Evolutionary conservation across 176 grass and related monocot species (phyloP), one percentile per base, ranked within the genome.

Genomic region (bread wheat (Triticum aestivum)): DNA sequence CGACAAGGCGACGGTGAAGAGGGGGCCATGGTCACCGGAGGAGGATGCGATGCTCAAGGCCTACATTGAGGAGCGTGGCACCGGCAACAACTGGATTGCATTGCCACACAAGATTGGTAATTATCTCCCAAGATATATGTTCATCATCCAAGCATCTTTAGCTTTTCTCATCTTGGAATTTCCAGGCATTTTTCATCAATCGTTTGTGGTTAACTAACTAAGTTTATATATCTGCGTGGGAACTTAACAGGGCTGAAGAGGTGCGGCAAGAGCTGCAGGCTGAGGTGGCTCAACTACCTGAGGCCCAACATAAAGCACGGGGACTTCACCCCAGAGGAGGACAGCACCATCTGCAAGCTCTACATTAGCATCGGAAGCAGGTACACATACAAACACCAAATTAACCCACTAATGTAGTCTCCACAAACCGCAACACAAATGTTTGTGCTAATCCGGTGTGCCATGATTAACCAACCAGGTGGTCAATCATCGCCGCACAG

Each of bases 291-390:
- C 89, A 99, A 99, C 89, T 99, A 99, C 81, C 94, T 99, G 67
- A 93, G 97, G 64, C 97, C 94, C 4, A 92, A 98, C 91, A 98
- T 98, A 79, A 98, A 98, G 82, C 96, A 98, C 45, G 93, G 96
- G 38, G 96, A 92, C 71, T 98, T 98, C 82, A 91, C 96, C 82
- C 86, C 91, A 3, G 93, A 98, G 39, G 96, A 98, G 89, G 96
- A 98, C 73, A 85, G 84, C 78, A 89, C 88, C 77, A 98, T 98
- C 80, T 98, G 96, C 87, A 94, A 75, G 61, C 96, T 98, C 69
- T 98, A 98, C 93, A 95, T 98, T 89, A 98, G 96, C 82, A 98
- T 98, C 20, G 96, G 96, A 65, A 95, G 96, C 96, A 98, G 96
- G 96, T 95, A 61, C 4, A 45, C 69, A 7, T 8, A 7, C 39